Evolutionary conservation across 176 grass and related monocot genomes (phyloP).

Genomic region (Carex myosuroides): DNA sequence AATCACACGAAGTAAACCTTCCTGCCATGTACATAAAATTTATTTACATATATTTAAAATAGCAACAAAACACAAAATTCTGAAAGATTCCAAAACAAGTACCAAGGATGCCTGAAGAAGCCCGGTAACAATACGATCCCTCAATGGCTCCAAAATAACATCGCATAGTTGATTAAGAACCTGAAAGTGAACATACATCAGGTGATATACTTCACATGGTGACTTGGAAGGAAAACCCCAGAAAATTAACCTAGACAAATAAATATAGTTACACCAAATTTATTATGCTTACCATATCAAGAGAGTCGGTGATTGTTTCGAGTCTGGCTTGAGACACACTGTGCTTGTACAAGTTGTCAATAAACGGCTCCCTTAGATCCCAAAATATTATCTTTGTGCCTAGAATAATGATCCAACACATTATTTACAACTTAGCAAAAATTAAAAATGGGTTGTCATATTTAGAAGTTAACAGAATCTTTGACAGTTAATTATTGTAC

Average conservation of each 20-base stretch:
- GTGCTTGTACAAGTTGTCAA: slow-evolving; percentile 84
- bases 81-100: slow-evolving; percentile 25
- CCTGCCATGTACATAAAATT: slow-evolving; percentile 38
- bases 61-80: slow-evolving; percentile 13
- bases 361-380: slow-evolving; percentile 85
- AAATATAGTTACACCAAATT: slow-evolving; percentile 8
- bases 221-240: background rate
- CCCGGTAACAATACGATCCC: slow-evolving; percentile 90
- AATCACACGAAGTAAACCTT: slow-evolving; percentile 91
- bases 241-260: background rate
- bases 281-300: slow-evolving; percentile 63
- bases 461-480: background rate
- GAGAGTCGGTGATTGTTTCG: slow-evolving; percentile 58
- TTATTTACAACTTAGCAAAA: background rate
- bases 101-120: slow-evolving; percentile 98
- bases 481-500: background rate
- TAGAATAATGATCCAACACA: slow-evolving; percentile 33
- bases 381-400: slow-evolving; percentile 95
- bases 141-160: slow-evolving; percentile 82
- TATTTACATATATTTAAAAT: background rate
- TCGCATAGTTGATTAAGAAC: slow-evolving; percentile 82
- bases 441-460: background rate
- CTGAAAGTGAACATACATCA: slow-evolving; percentile 37
- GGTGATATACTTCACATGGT: background rate
- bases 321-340: slow-evolving; percentile 58